A percentile compares a stretch with the other conserved stretches of the same genome.
phyloP scores from a whole-genome alignment of 306 rosid genomes.

The Vicia sativa region DNA sequence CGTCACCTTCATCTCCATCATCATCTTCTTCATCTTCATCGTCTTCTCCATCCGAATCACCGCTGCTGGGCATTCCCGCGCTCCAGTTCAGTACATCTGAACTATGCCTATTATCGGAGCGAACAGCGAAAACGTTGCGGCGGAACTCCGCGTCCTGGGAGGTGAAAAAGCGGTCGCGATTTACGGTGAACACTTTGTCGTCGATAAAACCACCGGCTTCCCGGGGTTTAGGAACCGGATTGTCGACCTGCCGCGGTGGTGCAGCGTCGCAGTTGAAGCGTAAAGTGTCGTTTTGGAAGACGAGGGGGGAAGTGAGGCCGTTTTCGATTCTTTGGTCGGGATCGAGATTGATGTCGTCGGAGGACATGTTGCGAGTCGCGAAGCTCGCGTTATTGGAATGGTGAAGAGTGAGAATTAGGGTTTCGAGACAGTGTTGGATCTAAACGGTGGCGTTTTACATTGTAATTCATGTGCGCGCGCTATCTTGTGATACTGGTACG shows the following conservation, averaged over 20 bases:
- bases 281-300: constrained; percentile 64
- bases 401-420: constrained; percentile 41
- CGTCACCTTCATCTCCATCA: constrained; percentile 59
- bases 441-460: constrained; percentile 32
- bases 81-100: constrained; percentile 65
- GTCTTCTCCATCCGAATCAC: constrained; percentile 70
- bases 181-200: constrained; percentile 63
- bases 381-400: constrained; percentile 17
- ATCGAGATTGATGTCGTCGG: constrained; percentile 63
- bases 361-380: constrained; percentile 51
- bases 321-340: constrained; percentile 59
- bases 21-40: constrained; percentile 64
- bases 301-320: constrained; percentile 62
- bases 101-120: constrained; percentile 46
- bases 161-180: constrained; percentile 60
- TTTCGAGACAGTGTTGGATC: constrained; percentile 8
- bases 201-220: constrained; percentile 72
- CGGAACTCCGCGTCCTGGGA: constrained; percentile 65
- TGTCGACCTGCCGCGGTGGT: constrained; percentile 61
- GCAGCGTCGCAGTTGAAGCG: constrained; percentile 65
- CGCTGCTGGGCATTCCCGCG: constrained; percentile 57
- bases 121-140: constrained; percentile 54
- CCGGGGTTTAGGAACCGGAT: constrained; percentile 67
- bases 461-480: constrained; percentile 2
- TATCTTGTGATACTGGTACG: background rate